Conservation (phyloP, 169 alveolate species). For the Eimeria sp. region DNA sequence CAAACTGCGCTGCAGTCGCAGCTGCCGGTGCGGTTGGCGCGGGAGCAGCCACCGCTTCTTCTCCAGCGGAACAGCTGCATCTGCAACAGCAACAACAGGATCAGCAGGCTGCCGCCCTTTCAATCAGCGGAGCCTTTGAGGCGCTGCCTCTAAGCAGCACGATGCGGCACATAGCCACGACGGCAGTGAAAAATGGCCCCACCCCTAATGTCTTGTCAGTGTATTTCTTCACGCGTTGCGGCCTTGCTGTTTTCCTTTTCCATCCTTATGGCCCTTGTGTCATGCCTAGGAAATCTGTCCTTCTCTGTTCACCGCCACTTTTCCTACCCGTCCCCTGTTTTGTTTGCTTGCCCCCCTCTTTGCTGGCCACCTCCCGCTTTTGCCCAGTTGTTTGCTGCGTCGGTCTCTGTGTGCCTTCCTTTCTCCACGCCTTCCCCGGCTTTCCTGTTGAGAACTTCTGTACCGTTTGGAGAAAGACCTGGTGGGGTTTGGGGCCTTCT, state of each 20-base stretch:
- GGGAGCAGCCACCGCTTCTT: neutral
- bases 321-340: neutral
- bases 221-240: neutral
- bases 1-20: conserved; percentile 41
- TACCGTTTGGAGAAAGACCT: neutral
- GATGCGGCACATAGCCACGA: conserved; percentile 85
- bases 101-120: conserved; percentile 64
- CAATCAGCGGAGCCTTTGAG: conserved; percentile 85
- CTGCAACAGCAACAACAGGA: conserved; percentile 52
- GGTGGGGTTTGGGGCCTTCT: neutral
- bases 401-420: neutral
- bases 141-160: conserved; percentile 87
- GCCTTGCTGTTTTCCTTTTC: neutral
- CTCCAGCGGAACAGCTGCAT: conserved; percentile 24
- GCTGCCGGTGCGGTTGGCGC: neutral
- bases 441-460: neutral
- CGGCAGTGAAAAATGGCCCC: conserved; percentile 83
- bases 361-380: neutral
- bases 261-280: neutral
- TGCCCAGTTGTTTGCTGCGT: neutral
- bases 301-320: neutral
- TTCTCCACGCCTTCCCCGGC: neutral
- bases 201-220: conserved; percentile 85
- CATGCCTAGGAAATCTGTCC: neutral
- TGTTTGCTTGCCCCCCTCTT: neutral